A percentile compares a stretch with the other conserved stretches of the same genome.
These are phyloP conservation scores for Naganishia sp. DNA, from an alignment of 1,284 basidiomycete species.

Conservation along the genomic window DNA sequence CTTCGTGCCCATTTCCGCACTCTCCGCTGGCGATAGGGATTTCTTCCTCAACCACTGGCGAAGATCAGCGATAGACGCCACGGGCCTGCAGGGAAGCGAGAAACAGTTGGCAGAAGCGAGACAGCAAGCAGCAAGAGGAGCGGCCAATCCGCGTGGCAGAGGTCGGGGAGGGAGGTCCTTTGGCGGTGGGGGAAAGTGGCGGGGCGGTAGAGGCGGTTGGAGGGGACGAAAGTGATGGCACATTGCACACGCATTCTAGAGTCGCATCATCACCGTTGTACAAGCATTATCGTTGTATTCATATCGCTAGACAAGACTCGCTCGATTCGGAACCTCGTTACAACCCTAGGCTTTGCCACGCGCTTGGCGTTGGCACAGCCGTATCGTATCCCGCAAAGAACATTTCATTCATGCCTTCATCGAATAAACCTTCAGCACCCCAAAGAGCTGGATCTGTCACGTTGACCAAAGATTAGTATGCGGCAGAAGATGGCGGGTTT, in stretches of 20 bases:
- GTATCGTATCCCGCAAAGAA: slow-evolving; percentile 29
- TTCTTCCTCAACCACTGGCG: slow-evolving; percentile 28
- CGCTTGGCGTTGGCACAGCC: slow-evolving; percentile 20
- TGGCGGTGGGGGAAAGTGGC: slow-evolving; percentile 11
- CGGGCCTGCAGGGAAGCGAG: slow-evolving; percentile 20
- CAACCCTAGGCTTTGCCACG: slow-evolving; percentile 22
- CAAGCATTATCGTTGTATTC: slow-evolving; percentile 1
- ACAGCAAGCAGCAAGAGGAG: slow-evolving; percentile 3
- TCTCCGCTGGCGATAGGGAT: slow-evolving; percentile 15
- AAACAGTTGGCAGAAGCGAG: slow-evolving; percentile 22
- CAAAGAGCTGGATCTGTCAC: slow-evolving; percentile 18
- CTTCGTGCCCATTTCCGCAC: slow-evolving; percentile 23
- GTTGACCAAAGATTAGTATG: not conserved
- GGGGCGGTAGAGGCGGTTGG: slow-evolving; percentile 13
- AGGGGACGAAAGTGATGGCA: slow-evolving; percentile 8
- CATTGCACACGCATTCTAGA: not conserved
- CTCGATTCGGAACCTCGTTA: not conserved
- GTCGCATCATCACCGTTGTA: not conserved
- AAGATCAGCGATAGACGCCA: slow-evolving; percentile 22
- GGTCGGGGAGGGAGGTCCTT: slow-evolving; percentile 10
- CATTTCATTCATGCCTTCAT: slow-evolving; percentile 29
- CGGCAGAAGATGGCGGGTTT: not conserved
- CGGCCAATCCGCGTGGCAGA: slow-evolving; percentile 6
- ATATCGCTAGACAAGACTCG: not conserved
- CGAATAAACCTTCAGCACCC: slow-evolving; percentile 29